Evolutionary conservation across 768 basidiomycete genomes (phyloP).

Genomic region (Mycena epipterygia): DNA sequence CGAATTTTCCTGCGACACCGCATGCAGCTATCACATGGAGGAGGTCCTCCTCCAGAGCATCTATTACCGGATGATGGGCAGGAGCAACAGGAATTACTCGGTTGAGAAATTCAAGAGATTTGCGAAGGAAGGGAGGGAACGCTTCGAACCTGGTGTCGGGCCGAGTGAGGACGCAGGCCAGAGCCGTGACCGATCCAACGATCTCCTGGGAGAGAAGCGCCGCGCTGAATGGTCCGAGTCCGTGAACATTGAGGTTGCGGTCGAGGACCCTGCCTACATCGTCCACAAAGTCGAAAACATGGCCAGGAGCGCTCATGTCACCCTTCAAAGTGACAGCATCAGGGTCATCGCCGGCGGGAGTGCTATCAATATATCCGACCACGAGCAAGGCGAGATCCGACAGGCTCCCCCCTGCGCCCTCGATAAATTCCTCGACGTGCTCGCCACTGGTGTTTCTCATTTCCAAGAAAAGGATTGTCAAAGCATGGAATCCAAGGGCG

Average conservation of each 20-base stretch:
- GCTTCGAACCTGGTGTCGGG: neutral
- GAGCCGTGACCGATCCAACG: neutral
- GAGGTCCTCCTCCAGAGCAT: neutral
- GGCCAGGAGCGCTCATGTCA: neutral
- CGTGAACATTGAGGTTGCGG: neutral
- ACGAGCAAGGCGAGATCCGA: neutral
- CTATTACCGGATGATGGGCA: neutral
- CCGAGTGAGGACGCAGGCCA: neutral
- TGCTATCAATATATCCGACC: neutral
- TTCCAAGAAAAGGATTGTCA: neutral
- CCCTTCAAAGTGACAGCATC: neutral
- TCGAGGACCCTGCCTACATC: neutral
- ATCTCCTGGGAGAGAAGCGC: neutral
- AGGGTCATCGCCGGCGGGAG: neutral
- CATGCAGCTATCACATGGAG: neutral
- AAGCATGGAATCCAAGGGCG: neutral
- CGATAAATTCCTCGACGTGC: neutral
- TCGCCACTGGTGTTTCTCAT: neutral
- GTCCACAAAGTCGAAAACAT: neutral
- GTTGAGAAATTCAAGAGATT: neutral
- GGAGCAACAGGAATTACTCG: neutral
- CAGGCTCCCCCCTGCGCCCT: neutral
- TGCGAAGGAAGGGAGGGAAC: neutral
- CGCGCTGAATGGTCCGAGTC: neutral
- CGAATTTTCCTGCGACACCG: neutral